phyloP scores from a whole-genome alignment of 1,284 basidiomycete genomes.

The Cerioporus squamosus region DNA sequence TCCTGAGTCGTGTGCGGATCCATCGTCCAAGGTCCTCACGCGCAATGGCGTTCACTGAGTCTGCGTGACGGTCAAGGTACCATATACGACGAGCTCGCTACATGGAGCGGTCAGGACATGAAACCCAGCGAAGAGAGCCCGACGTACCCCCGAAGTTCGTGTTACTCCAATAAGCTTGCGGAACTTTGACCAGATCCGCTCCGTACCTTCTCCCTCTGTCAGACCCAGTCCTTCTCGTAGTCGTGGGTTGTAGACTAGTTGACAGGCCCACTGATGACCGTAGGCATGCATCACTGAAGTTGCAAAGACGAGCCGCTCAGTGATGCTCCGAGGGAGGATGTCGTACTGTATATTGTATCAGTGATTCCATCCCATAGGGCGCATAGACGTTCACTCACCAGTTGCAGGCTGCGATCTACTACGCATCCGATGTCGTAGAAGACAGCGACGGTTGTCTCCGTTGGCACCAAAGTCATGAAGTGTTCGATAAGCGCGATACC shows the following conservation, averaged over 20 bases:
- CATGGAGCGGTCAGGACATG: too few species aligned
- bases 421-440: constrained; percentile 48
- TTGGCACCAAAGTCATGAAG: constrained; percentile 34
- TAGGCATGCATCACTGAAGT: constrained; percentile 47
- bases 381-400: constrained; percentile 27
- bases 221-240: constrained; percentile 36
- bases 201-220: constrained; percentile 41
- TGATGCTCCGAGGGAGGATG: constrained; percentile 30
- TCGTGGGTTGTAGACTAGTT: constrained; percentile 42
- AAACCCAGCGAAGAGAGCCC: too few species aligned
- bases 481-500: constrained; percentile 37
- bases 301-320: constrained; percentile 32
- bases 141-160: constrained; percentile 29
- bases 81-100: constrained; percentile 8
- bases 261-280: constrained; percentile 45
- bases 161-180: constrained; percentile 37
- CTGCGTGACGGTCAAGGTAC: constrained; percentile 12
- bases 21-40: constrained; percentile 13
- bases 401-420: constrained; percentile 34
- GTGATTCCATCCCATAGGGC: neutral
- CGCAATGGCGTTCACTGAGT: neutral
- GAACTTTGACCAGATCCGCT: constrained; percentile 40
- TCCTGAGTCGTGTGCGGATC: neutral
- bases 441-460: constrained; percentile 33
- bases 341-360: constrained; percentile 29